Evolutionary conservation across 495 filamentous ascomycete genomes (phyloP).

Genomic region (Hypoxylon cercidicola): DNA sequence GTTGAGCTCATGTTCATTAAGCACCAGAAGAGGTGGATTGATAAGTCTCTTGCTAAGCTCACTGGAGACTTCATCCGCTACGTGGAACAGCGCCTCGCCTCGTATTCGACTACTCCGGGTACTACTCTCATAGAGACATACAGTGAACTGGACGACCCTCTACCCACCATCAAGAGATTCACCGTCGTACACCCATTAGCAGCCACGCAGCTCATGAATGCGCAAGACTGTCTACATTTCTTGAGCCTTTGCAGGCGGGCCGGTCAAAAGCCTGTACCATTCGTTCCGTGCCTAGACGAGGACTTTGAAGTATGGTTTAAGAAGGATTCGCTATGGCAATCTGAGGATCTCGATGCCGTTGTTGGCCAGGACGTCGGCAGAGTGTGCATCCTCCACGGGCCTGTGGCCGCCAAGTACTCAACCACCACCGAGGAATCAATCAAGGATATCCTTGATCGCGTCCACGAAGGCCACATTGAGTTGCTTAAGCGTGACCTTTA

Average conservation of each 20-base stretch:
- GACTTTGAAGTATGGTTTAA: slow-evolving; percentile 93
- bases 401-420: slow-evolving; percentile 83
- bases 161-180: slow-evolving; percentile 71
- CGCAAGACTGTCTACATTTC: slow-evolving; percentile 88
- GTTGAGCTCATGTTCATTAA: slow-evolving; percentile 89
- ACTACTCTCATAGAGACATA: slow-evolving; percentile 74
- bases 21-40: slow-evolving; percentile 85
- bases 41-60: slow-evolving; percentile 73
- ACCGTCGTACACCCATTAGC: slow-evolving; percentile 74
- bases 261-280: slow-evolving; percentile 87
- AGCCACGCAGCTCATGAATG: slow-evolving; percentile 78
- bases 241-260: slow-evolving; percentile 80
- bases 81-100: slow-evolving; percentile 81
- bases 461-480: slow-evolving; percentile 80
- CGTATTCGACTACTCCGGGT: slow-evolving; percentile 49
- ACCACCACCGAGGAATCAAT: slow-evolving; percentile 79
- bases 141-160: slow-evolving; percentile 75
- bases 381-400: slow-evolving; percentile 86
- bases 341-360: slow-evolving; percentile 86
- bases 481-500: slow-evolving; percentile 76
- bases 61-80: slow-evolving; percentile 87
- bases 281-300: slow-evolving; percentile 83
- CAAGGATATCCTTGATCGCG: slow-evolving; percentile 79
- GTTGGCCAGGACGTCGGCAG: slow-evolving; percentile 84
- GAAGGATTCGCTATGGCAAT: slow-evolving; percentile 93